Base-by-base conservation (phyloP, 176 grass and related monocot species). In the Oryza glaberrima region DNA sequence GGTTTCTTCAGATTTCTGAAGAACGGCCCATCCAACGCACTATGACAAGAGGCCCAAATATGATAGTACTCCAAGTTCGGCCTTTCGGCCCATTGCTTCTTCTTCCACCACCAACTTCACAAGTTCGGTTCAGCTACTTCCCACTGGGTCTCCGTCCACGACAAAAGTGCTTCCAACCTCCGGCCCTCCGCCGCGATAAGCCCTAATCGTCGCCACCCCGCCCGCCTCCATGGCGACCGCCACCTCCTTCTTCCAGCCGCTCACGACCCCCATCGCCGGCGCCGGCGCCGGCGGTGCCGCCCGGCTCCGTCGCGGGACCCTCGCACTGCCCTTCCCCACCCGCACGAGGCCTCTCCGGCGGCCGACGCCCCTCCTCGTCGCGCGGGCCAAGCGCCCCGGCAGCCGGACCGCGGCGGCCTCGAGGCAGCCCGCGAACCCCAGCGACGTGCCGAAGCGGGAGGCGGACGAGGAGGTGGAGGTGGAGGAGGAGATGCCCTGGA, bases 401-500 rank as follows among this genome's bases (percentile, higher is more conserved):
- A 60, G 23, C 67, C 72, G 56, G 34, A 4, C 66, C 54, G 66
- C 73, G 13, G 66, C 87, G 2, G 48, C 79, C 16, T 79, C 89
- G 22, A 72, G 80, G 15, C 89, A 93, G 74, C 51, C 83, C 46
- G 87, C 86, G 7, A 87, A 75, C 58, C 22, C 85, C 14, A 90
- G 76, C 76, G 71, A 76, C 4, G 22, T 40, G 8, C 83, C 67
- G 20, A 80, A 86, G 72, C 44, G 79, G 65, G 82, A 81, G 22
- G 17, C 46, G 46, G 90, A 91, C 17, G 83, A 91, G 46, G 93
- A 87, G 86, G 90, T 87, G 45, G 96, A 96, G 83, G 91, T 96
- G 7, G 93, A 99, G 78, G 96, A 99, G 84, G 91, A 99, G 77
- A 82, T 99, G 70, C 94, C 96, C 44, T 99, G 96, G 96, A 96